Base-by-base conservation (phyloP, 805 yeast genomes). In the Teunomyces tritomae region DNA sequence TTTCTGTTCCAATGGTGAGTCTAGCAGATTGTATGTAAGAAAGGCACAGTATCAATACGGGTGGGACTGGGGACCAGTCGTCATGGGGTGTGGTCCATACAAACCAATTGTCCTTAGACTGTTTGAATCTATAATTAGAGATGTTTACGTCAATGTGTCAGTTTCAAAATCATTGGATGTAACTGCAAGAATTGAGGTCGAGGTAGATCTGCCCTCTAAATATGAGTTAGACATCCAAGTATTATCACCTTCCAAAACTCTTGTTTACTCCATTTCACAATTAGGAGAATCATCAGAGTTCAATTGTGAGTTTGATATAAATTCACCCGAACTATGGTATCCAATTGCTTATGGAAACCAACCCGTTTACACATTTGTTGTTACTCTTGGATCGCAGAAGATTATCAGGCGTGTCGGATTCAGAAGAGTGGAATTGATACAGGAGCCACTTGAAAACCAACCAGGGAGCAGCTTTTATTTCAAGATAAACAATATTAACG, bases 31-130 rank as follows among this genome's bases (percentile, higher is more conserved):
- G 46, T 70, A 75, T 45, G 69, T 73, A 13, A 63, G 83, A 51
- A 78, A 78, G 54, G 79, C 82, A 1, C 82, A 76, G 56, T 77
- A 77, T 54, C 80, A 77, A 50, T 78, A 65, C 53, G 83, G 83
- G 2, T 78, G 82, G 83, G 83, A 78, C 57, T 78, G 83, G 83
- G 82, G 82, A 14, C 78, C 78, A 5, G 47, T 63, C 3, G 57
- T 73, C 43, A 59, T 75, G 57, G 66, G 76, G 3, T 71, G 78
- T 56, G 80, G 80, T 8, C 76, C 76, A 1, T 74, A 65, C 47
- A 59, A 62, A 41, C 76, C 74, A 0, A 63, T 76, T 5, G 52
- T 48, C 20, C 51, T 74, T 2, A 26, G n/a, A 11, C 27, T 37
- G 40, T 26, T 24, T 6, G 28, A n/a, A 8, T 11, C 6, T 11